phyloP scores from a whole-genome alignment of 1,284 basidiomycete species.

The Vanrija sp. region DNA sequence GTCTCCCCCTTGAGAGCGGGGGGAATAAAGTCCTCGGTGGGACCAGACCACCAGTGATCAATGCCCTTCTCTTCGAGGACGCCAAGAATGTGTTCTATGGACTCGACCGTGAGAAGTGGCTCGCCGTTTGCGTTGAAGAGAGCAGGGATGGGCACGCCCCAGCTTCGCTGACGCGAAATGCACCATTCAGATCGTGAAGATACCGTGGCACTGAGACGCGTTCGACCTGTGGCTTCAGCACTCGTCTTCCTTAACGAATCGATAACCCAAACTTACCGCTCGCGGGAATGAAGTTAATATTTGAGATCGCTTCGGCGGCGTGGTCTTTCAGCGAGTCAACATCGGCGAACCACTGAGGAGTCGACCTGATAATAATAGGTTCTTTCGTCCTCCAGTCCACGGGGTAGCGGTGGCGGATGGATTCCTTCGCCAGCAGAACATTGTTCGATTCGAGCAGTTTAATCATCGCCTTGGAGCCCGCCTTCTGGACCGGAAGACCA shows the following conservation, averaged over 20 bases:
- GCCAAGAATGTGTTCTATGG: constrained; percentile 71
- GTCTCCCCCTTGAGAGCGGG: constrained; percentile 53
- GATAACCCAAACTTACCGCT: constrained; percentile 57
- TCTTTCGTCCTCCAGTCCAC: constrained; percentile 96
- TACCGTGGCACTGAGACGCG: constrained; percentile 80
- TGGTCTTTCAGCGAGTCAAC: constrained; percentile 74
- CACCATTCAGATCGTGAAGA: constrained; percentile 95
- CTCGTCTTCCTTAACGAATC: background rate
- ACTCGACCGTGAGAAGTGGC: constrained; percentile 63
- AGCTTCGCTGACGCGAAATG: constrained; percentile 94
- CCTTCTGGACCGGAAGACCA: constrained; percentile 68
- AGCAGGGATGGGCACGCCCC: constrained; percentile 96
- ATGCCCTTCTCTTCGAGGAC: constrained; percentile 71
- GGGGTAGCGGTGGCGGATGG: constrained; percentile 83
- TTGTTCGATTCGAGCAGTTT: constrained; percentile 59
- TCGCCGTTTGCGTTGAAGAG: constrained; percentile 68
- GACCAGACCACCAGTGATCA: constrained; percentile 87
- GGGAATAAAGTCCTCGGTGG: constrained; percentile 75
- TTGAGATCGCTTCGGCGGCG: constrained; percentile 67
- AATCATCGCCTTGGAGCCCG: constrained; percentile 66
- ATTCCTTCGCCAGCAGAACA: constrained; percentile 63
- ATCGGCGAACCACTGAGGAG: constrained; percentile 97
- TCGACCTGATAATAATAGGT: constrained; percentile 91
- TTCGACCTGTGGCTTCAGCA: constrained; percentile 58
- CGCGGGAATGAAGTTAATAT: constrained; percentile 73